A percentile compares a stretch with the other conserved stretches of the same genome.
Evolutionary conservation across 495 filamentous ascomycete species (phyloP).

Genomic region (Trichoderma reesei): DNA sequence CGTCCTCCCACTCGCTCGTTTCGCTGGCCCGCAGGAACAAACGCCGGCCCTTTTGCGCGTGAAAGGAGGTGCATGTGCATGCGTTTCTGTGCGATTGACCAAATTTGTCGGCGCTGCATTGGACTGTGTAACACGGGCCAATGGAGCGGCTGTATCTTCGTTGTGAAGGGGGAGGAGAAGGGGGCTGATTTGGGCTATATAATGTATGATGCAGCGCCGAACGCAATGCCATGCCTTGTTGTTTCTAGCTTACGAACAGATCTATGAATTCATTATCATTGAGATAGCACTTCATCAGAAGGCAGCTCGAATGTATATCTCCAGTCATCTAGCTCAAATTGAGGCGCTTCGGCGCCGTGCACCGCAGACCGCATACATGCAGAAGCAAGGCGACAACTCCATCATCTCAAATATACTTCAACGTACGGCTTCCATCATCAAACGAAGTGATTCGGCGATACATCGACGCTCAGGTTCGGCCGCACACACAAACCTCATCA

Average conservation of each 20-base stretch:
- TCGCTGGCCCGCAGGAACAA: background rate
- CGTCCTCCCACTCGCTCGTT: background rate
- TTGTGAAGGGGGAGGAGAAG: background rate
- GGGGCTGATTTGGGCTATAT: background rate
- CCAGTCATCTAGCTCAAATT: background rate
- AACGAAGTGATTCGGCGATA: background rate
- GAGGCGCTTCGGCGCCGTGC: background rate
- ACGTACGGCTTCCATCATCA: background rate
- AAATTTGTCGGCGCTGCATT: background rate
- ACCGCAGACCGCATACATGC: background rate
- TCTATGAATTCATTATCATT: no score
- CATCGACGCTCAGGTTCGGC: background rate
- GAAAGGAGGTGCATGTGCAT: conserved; percentile 1
- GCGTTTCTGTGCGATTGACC: background rate
- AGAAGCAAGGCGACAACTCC: background rate
- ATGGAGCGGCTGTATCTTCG: background rate
- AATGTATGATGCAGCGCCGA: background rate
- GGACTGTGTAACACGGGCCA: background rate
- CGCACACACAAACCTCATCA: conserved; percentile 10
- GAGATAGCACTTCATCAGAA: background rate
- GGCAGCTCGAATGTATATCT: background rate
- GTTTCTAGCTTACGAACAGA: background rate
- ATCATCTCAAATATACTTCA: background rate
- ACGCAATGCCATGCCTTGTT: background rate
- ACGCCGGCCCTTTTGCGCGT: background rate